Evolutionary conservation across 2,329 filamentous ascomycete species (phyloP), one percentile per base, ranked within the genome.

Genomic region (Cordyceps cateniannulata): DNA sequence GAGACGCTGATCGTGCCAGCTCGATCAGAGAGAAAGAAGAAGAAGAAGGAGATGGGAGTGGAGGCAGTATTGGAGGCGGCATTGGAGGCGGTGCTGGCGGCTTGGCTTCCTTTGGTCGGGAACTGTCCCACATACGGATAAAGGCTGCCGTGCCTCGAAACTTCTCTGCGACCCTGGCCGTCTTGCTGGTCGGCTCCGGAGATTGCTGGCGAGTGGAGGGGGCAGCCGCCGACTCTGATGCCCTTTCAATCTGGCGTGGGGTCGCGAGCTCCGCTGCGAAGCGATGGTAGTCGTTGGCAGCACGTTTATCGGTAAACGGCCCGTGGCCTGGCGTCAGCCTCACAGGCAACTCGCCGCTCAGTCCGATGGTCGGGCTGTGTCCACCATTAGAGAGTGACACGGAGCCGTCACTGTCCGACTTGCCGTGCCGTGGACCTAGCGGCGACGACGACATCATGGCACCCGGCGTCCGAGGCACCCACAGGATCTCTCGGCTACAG

Each of bases 211-310:
- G 58, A 42, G 27, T 40, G 57, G 20, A 20, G 16, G 29, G 16
- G 25, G 6, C n/a, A 18, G 20, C 24, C 27, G 40, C n/a, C 7
- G 53, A 3, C 8, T 47, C 20, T 1, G 14, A 24, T n/a, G 42
- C 12, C 27, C 35, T 48, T 9, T 48, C 44, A 7, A 18, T n/a
- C 27, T 38, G 42, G 7, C 27, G 38, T 20, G 54, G 44, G 20
- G 40, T 44, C 20, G 73, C 73, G 27, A 75, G 65, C 55, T 70
- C 68, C 20, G 67, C 67, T 18, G 72, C 67, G 53, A 75, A 69
- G 9, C 67, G 68, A 60, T 75, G 73, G 35, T 75, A 75, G 47
- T 74, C 73, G 48, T 68, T 69, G 2, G 72, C 69, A 5, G 69
- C 68, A 53, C 68, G 68, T 22, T 62, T 63, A 58, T 74, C 72